Conservation (phyloP, 352 stramenopile species). For the Phytophthora quininea region DNA sequence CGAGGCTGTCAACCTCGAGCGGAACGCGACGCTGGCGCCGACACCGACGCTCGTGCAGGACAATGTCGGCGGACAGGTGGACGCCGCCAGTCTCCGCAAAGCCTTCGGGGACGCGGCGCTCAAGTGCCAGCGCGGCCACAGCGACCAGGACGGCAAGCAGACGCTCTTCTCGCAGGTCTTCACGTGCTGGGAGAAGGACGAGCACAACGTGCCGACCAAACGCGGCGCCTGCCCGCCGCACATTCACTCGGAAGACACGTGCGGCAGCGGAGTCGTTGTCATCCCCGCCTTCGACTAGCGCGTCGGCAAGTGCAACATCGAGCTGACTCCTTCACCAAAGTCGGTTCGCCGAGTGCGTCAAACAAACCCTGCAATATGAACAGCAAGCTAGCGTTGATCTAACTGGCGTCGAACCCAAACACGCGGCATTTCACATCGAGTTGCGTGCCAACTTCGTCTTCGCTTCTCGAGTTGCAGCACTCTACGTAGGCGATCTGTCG, state of each 20-base stretch:
- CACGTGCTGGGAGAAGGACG: slow-evolving; percentile 84
- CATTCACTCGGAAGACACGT: slow-evolving; percentile 79
- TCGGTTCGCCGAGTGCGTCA: slow-evolving; percentile 12
- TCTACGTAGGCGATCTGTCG: slow-evolving; percentile 1
- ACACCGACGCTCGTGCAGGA: slow-evolving; percentile 71
- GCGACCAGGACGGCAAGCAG: slow-evolving; percentile 8
- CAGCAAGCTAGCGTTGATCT: slow-evolving; percentile 19
- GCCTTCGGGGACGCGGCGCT: slow-evolving; percentile 50
- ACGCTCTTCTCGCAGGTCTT: slow-evolving; percentile 76
- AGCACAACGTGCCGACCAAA: slow-evolving; percentile 47
- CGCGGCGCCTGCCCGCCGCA: slow-evolving; percentile 61
- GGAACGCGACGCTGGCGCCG: slow-evolving; percentile 63
- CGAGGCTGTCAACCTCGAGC: slow-evolving; percentile 77
- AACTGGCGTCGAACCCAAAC: slow-evolving; percentile 17
- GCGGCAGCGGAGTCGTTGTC: slow-evolving; percentile 46
- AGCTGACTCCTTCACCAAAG: slow-evolving; percentile 34
- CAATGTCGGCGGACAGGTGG: slow-evolving; percentile 58
- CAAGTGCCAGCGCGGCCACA: slow-evolving; percentile 28
- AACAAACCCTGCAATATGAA: not conserved
- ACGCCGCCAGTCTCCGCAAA: slow-evolving; percentile 46
- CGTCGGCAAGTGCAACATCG: slow-evolving; percentile 28
- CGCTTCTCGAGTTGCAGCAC: slow-evolving; percentile 17
- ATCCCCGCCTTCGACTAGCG: slow-evolving; percentile 55
- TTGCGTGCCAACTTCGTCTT: slow-evolving; percentile 17
- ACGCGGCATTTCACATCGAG: slow-evolving; percentile 16